phyloP scores from a whole-genome alignment of 2,329 filamentous ascomycete genomes.

The Drechslerella coelobrocha region DNA sequence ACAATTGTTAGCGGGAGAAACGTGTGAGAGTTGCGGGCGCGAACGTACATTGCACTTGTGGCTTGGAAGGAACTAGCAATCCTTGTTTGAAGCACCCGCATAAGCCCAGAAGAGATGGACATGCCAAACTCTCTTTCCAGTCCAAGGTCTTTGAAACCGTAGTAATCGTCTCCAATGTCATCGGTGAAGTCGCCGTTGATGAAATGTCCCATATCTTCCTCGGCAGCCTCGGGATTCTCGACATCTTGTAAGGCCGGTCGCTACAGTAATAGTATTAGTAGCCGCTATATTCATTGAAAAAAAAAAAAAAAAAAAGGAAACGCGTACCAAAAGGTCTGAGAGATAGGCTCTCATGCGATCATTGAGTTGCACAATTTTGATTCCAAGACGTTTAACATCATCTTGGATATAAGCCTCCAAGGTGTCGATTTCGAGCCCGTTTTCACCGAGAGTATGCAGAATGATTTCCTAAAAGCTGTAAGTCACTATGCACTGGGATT shows the following conservation, averaged over 20 bases:
- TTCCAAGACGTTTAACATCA: constrained; percentile 83
- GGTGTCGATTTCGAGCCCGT: constrained; percentile 79
- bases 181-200: constrained; percentile 96
- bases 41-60: constrained; percentile 68
- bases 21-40: constrained; percentile 14
- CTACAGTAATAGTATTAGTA: constrained; percentile 56
- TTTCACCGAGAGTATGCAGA: constrained; percentile 82
- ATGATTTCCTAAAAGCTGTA: constrained; percentile 71
- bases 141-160: constrained; percentile 94
- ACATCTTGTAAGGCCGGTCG: constrained; percentile 84
- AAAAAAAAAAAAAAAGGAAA: not conserved
- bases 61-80: constrained; percentile 85
- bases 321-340: constrained; percentile 75
- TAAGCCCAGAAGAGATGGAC: constrained; percentile 84
- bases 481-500: not conserved
- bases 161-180: constrained; percentile 98
- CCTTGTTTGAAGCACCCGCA: constrained; percentile 90
- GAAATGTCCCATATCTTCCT: constrained; percentile 96
- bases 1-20: constrained; percentile 43
- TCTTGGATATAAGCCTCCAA: constrained; percentile 89
- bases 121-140: constrained; percentile 89
- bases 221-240: constrained; percentile 89
- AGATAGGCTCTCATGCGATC: constrained; percentile 94
- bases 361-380: constrained; percentile 81
- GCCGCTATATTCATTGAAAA: not conserved